Evolutionary conservation across 805 yeast genomes (phyloP), one percentile per base, ranked within the genome.

Genomic region (Cephaloascus albidus): DNA sequence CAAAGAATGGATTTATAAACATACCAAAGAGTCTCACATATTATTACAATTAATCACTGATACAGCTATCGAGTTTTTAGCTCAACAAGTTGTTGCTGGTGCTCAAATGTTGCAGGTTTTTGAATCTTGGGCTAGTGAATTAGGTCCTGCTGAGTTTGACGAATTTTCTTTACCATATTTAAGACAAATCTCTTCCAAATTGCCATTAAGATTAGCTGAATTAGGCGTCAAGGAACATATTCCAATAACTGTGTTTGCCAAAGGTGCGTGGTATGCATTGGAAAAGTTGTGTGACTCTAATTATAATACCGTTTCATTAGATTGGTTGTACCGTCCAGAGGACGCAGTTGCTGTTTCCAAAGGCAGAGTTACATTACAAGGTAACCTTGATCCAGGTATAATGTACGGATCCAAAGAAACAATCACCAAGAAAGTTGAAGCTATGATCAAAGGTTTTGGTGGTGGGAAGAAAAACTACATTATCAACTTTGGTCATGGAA

Each of bases 41-140:
- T 64, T 93, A 43, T 67, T 93, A 45, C 85, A 81, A 57, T 79
- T 78, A 42, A 78, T 82, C 46, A 83, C 97, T 18, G 90, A 86
- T 44, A 87, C 85, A 20, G 93, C 96, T 40, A 68, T 90, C 31
- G 97, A 90, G 58, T 93, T 90, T 55, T 71, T 93, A 53, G 95
- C 95, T 3, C 85, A 81, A 52, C 98, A 93, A 63, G 96, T 93
- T 35, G 78, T 80, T 48, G 98, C 98, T 2, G 98, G 98, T 50
- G 97, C 97, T 28, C 98, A 93, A 66, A 88, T 93, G 81, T 71
- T 93, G 44, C 98, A 93, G 63, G 88, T 93, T 28, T 93, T 93
- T 55, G 98, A 93, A 57, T 84, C 95, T 30, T 89, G 96, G 95
- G 98, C 96, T 41, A 96, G 97, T 38, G 97, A 93, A 63, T 71